Evolutionary conservation across 768 basidiomycete genomes (phyloP), one percentile per base, ranked within the genome.

Genomic region (Polyporus arcularius): DNA sequence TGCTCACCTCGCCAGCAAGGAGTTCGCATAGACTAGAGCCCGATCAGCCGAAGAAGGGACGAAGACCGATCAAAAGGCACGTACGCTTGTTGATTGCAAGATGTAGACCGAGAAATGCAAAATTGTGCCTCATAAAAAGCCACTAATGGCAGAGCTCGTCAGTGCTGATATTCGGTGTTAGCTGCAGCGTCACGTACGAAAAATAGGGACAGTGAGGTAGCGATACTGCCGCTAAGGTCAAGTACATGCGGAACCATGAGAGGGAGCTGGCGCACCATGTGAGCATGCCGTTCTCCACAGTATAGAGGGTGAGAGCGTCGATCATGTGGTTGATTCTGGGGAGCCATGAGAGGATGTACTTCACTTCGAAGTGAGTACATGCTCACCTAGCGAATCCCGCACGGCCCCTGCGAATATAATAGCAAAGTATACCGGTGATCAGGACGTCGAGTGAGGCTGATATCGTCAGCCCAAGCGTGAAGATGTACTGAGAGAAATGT

Each of bases 81-180:
- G 52, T 51, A 68, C 70, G 61, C 53, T 72, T 72, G 55, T 68
- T 67, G 49, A 72, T 66, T 11, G 65, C 60, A n/a, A 72, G 66
- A 49, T 72, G 71, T 21, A 70, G 53, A 1, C 64, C 71, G 48
- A 72, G 58, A 55, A 68, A 72, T 1, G 68, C 57, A 15, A 72
- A 61, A 43, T 68, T 70, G 30, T 65, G 53, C 8, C 60, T 58
- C 66, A 69, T 68, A 4, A 60, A 57, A 4, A 70, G 50, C 71
- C 71, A 72, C 71, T 72, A n/a, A 5, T 3, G 38, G 26, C 1
- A 12, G 7, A 21, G 21, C 16, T 4, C 18, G 7, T 16, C 18
- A 46, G 16, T 2, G 26, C 14, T 11, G 4, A 12, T 30, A 38
- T n/a, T 11, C 14, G n/a, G 26, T 21, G 53, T 2, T 8, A 26